These are phyloP conservation scores for Epipyxis sp. DNA, from an alignment of 108 stramenopile species.

Conservation along the genomic window DNA sequence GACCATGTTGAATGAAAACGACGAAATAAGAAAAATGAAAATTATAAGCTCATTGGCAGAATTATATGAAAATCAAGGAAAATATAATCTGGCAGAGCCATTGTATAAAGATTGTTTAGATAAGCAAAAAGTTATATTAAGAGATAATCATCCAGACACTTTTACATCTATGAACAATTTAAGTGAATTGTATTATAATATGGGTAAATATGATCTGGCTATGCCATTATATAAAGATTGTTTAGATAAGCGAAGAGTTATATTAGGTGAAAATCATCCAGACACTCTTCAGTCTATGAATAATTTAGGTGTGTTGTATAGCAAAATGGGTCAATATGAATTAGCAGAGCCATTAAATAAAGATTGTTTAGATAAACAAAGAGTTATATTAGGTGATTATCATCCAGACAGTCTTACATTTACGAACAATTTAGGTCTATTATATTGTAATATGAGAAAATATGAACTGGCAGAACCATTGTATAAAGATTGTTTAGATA, in stretches of 20 bases:
- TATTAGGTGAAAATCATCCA: constrained; percentile 5
- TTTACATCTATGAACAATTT: neutral
- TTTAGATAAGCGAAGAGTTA: too few relatives aligned
- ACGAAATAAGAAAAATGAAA: neutral
- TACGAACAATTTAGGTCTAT: neutral
- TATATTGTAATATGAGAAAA: too few relatives aligned
- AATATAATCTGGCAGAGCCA: neutral
- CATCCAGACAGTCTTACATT: neutral
- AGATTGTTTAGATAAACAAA: neutral
- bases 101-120: neutral
- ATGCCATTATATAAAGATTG: too few relatives aligned
- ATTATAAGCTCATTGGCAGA: neutral
- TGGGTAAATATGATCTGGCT: too few relatives aligned
- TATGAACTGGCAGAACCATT: neutral
- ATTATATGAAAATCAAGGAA: neutral
- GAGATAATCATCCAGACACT: neutral
- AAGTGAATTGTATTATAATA: too few relatives aligned
- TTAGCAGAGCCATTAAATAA: neutral
- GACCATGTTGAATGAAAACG: too few relatives aligned
- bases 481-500: neutral
- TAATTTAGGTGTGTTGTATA: constrained; percentile 2
- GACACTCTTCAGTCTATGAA: constrained; percentile 10
- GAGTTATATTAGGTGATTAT: neutral
- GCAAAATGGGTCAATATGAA: neutral
- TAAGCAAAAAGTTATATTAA: neutral